Evolutionary conservation across 2,329 filamentous ascomycete genomes (phyloP).

Genomic region (Paecilomyces dactylethromorphus): DNA sequence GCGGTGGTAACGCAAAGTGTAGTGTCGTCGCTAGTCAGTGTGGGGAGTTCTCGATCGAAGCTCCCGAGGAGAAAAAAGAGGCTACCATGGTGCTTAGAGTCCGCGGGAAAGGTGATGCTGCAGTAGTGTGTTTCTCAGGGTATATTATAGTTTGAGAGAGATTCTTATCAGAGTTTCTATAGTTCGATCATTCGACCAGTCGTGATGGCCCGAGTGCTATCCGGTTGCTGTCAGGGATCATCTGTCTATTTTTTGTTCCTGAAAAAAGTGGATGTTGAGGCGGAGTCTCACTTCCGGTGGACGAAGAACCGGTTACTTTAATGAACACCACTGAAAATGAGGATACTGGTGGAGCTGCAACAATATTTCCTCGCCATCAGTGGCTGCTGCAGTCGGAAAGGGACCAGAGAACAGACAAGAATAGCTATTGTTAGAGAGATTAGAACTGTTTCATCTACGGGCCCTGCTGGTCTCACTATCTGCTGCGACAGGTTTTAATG

Average conservation of each 20-base stretch:
- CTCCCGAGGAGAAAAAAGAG: too few species aligned
- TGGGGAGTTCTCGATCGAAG: not conserved
- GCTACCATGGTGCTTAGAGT: too few species aligned
- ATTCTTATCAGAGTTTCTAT: not conserved
- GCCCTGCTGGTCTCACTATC: not conserved
- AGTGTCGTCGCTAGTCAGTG: not conserved
- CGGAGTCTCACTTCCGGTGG: not conserved
- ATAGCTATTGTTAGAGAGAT: not conserved
- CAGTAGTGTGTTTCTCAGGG: too few species aligned
- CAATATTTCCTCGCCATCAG: not conserved
- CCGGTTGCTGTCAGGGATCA: not conserved
- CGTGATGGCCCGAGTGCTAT: not conserved
- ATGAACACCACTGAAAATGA: not conserved
- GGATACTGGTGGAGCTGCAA: not conserved
- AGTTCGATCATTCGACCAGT: not conserved
- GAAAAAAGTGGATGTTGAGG: not conserved
- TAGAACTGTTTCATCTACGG: not conserved
- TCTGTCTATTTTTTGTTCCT: not conserved
- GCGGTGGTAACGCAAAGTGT: not conserved
- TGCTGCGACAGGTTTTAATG: not conserved
- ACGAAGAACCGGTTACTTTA: not conserved
- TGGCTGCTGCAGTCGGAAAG: not conserved
- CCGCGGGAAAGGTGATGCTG: too few species aligned
- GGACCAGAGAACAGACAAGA: not conserved
- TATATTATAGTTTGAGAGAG: not conserved